phyloP scores from a whole-genome alignment of 371 early-diverging fungal species.

The Saksenaea vasiformis region DNA sequence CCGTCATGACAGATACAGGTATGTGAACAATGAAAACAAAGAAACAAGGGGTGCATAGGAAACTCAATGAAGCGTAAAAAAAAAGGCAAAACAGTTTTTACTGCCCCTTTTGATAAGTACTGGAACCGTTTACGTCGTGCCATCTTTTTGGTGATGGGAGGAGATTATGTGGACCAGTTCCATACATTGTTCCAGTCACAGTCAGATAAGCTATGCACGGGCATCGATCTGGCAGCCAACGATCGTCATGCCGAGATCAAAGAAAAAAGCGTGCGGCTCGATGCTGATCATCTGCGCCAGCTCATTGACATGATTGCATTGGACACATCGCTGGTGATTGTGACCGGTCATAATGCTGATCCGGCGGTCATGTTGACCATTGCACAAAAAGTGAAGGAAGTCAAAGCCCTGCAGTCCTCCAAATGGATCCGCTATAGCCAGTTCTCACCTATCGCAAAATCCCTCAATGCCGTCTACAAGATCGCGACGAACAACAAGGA shows the following conservation, averaged over 20 bases:
- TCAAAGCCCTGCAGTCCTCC: constrained; percentile 17
- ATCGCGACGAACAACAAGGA: background rate
- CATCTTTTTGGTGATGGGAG: constrained; percentile 22
- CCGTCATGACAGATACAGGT: constrained; percentile 34
- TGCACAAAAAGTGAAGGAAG: constrained; percentile 16
- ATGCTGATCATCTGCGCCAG: constrained; percentile 26
- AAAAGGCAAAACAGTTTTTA: constrained; percentile 35
- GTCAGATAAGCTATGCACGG: constrained; percentile 19
- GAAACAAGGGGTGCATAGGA: background rate
- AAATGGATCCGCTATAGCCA: constrained; percentile 29
- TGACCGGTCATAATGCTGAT: constrained; percentile 22
- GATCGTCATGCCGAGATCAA: background rate
- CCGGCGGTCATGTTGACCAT: constrained; percentile 19
- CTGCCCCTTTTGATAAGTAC: constrained; percentile 31
- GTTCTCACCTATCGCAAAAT: constrained; percentile 14
- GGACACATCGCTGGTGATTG: constrained; percentile 31
- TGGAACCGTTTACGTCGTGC: constrained; percentile 43
- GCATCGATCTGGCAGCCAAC: constrained; percentile 7
- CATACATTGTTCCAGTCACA: constrained; percentile 14
- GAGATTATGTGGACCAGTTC: constrained; percentile 7
- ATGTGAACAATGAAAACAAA: background rate
- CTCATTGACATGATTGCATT: constrained; percentile 35
- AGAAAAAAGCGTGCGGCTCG: constrained; percentile 14
- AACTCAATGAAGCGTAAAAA: background rate
- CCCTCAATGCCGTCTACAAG: background rate